phyloP scores from a whole-genome alignment of 192 early-diverging fungal genomes.

The Lunasporangiospora selenospora region DNA sequence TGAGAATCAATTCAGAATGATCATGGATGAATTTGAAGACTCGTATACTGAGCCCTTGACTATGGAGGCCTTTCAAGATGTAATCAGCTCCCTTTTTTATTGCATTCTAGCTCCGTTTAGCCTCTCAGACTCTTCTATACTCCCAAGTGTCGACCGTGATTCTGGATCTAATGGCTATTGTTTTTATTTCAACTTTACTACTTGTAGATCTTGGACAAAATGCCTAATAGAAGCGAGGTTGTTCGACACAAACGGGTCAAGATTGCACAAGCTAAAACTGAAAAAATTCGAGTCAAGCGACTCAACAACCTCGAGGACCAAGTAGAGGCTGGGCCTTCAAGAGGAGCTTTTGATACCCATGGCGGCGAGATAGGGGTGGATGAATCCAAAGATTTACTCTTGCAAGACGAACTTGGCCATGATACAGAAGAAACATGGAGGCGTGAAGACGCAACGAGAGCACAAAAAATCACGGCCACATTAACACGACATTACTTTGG shows the following conservation, averaged over 20 bases:
- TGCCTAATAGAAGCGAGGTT: conserved; percentile 17
- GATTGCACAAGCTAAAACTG: conserved; percentile 4
- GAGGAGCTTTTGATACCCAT: not conserved
- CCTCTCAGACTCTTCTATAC: not conserved
- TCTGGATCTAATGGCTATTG: too few relatives aligned
- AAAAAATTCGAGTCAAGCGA: conserved; percentile 21
- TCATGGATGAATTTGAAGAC: conserved; percentile 75
- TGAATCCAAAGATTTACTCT: conserved; percentile 16
- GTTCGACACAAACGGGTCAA: conserved; percentile 13
- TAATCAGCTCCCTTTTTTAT: too few relatives aligned
- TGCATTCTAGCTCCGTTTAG: too few relatives aligned
- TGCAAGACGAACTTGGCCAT: conserved; percentile 15
- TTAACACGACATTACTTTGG: conserved; percentile 43
- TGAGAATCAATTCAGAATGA: conserved; percentile 51
- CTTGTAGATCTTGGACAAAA: conserved; percentile 24
- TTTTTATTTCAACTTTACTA: too few relatives aligned
- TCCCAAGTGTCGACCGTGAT: too few relatives aligned
- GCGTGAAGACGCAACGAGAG: conserved; percentile 1
- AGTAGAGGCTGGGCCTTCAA: not conserved
- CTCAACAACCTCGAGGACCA: conserved; percentile 42
- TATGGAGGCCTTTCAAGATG: conserved; percentile 59
- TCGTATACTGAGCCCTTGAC: conserved; percentile 67
- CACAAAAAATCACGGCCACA: conserved; percentile 8
- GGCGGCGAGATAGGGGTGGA: not conserved
- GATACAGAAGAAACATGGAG: conserved; percentile 5